These are phyloP conservation scores for Lentinus tigrinus DNA, from an alignment of 768 basidiomycete genomes.

Conservation along the genomic window DNA sequence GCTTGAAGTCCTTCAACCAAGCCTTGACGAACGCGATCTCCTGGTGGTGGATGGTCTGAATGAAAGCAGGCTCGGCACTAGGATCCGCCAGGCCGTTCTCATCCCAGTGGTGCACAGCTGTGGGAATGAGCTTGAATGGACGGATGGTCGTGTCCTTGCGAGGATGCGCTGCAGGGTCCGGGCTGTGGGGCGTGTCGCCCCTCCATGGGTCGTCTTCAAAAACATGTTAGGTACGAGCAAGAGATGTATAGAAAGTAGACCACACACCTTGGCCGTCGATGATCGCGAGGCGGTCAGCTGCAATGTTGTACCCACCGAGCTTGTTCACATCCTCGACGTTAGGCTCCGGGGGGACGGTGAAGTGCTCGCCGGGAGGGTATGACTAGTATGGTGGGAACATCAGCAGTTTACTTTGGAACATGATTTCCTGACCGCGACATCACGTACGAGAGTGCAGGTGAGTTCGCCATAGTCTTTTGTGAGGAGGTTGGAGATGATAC, in stretches of 20 bases:
- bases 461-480: conserved; percentile 65
- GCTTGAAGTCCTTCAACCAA: conserved; percentile 57
- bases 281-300: conserved; percentile 78
- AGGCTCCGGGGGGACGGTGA: conserved; percentile 67
- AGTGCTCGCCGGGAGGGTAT: conserved; percentile 73
- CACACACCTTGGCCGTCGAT: conserved; percentile 76
- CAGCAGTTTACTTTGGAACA: neutral
- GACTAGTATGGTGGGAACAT: conserved; percentile 41
- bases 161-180: conserved; percentile 50
- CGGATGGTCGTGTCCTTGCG: conserved; percentile 68
- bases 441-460: conserved; percentile 57
- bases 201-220: conserved; percentile 82
- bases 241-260: neutral
- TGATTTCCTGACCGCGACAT: neutral
- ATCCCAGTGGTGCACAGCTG: conserved; percentile 74
- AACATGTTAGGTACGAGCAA: neutral
- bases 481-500: conserved; percentile 74
- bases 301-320: conserved; percentile 79
- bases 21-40: conserved; percentile 75
- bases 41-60: conserved; percentile 75
- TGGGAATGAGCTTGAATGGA: conserved; percentile 85
- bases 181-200: conserved; percentile 79
- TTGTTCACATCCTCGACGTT: conserved; percentile 79
- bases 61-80: conserved; percentile 68
- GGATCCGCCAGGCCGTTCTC: conserved; percentile 72